phyloP scores from a whole-genome alignment of 1,284 basidiomycete genomes.

The Sporisorium iseilematis-ciliati region DNA sequence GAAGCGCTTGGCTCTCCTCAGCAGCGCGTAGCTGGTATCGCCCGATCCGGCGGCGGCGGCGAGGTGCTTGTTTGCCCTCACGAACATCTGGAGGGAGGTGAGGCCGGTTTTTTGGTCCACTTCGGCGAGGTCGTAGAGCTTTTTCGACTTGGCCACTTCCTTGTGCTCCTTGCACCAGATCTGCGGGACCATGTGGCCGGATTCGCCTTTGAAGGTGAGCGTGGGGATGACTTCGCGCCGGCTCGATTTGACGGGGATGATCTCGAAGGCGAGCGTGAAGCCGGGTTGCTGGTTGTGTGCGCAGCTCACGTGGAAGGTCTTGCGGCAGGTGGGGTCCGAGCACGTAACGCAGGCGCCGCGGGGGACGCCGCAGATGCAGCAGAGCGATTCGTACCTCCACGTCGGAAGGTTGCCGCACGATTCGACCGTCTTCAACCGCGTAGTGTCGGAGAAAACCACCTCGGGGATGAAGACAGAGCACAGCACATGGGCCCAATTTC shows the following conservation, averaged over 20 bases:
- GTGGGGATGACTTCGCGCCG: slow-evolving; percentile 72
- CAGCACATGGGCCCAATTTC: slow-evolving; percentile 90
- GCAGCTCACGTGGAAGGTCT: slow-evolving; percentile 87
- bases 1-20: slow-evolving; percentile 58
- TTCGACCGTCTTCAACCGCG: slow-evolving; percentile 81
- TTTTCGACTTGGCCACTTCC: slow-evolving; percentile 74
- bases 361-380: slow-evolving; percentile 75
- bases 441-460: slow-evolving; percentile 81
- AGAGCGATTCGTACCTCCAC: slow-evolving; percentile 70
- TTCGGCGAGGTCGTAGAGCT: slow-evolving; percentile 84
- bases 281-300: slow-evolving; percentile 80
- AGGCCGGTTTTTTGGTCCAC: slow-evolving; percentile 81
- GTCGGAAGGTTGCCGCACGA: slow-evolving; percentile 81
- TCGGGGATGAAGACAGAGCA: slow-evolving; percentile 91
- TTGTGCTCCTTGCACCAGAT: slow-evolving; percentile 87
- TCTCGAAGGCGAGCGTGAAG: slow-evolving; percentile 88
- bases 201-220: slow-evolving; percentile 86
- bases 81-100: slow-evolving; percentile 88
- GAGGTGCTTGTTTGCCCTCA: slow-evolving; percentile 84
- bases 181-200: slow-evolving; percentile 83
- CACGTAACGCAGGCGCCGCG: slow-evolving; percentile 85
- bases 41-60: slow-evolving; percentile 8
- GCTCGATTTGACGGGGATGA: slow-evolving; percentile 77
- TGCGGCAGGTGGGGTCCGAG: slow-evolving; percentile 77
- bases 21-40: slow-evolving; percentile 57